Evolutionary conservation across 345 rosid species (phyloP), one percentile per base, ranked within the genome.

Genomic region (Salix brachista): DNA sequence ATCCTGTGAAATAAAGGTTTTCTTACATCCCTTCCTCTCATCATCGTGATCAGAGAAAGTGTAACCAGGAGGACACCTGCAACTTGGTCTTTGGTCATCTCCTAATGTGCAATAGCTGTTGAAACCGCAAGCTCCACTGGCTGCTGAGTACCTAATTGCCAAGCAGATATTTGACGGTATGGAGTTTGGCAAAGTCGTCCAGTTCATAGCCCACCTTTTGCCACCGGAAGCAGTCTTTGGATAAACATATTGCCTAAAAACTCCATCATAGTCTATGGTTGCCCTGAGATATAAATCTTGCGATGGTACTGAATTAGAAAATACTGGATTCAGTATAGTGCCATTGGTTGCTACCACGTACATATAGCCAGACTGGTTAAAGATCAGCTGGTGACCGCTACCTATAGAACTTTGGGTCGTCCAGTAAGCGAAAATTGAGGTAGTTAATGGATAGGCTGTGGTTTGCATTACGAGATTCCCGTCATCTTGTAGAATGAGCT

Each of bases 121-220:
- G 83, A 56, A 84, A 37, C 94, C 97, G 61, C 95, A 92, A 11
- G 90, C 87, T 48, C 85, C 87, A 28, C 79, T 60, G 9, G 92
- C 89, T 3, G 46, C 21, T 0, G 37, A n/a, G 44, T 64, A 16
- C 66, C 5, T 3, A 10, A 88, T 60, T 1, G 25, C 19, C 12
- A 4, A 2, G 80, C 92, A 90, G 6, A 88, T 81, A 75, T 92
- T 78, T 65, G 75, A 26, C 1, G 92, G 91, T 60, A 65, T 26
- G 37, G 61, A 68, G 5, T 39, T 39, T 39, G 76, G 54, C 52
- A 72, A 8, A 18, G 21, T 34, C 0, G 84, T 76, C 91, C 92
- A 89, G 18, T 14, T 64, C 70, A 28, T 42, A 1, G 82, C 23
- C 86, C 91, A 72, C 14, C 70, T 70, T 34, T 19, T 82, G 13